Evolutionary conservation across 257 asterid genomes (phyloP).

Genomic region (Linaria vulgaris): DNA sequence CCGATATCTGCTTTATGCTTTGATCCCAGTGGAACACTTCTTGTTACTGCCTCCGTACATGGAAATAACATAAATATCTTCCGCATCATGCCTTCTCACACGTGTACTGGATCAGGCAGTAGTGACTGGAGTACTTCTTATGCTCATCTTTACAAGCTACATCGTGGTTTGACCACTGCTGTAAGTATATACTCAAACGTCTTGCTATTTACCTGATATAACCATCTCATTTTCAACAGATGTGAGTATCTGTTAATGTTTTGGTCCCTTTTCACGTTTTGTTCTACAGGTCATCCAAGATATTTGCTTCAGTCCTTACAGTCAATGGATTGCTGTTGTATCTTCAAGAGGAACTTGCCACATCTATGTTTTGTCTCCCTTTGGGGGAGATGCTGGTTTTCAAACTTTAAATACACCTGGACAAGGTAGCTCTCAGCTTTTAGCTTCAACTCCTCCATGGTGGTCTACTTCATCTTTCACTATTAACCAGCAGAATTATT

Average conservation of each 20-base stretch:
- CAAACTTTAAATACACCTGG: conserved; percentile 21
- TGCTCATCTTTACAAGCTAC: conserved; percentile 43
- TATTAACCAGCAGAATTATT: conserved; percentile 21
- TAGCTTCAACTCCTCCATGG: conserved; percentile 32
- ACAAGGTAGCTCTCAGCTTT: conserved; percentile 16
- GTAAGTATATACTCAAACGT: conserved; percentile 29
- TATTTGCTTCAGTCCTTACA: conserved; percentile 36
- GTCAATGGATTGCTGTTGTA: conserved; percentile 43
- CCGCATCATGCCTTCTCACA: conserved; percentile 52
- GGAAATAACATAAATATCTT: conserved; percentile 65
- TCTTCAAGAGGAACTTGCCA: conserved; percentile 47
- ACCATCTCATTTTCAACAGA: too few species aligned
- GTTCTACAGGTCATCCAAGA: conserved; percentile 40
- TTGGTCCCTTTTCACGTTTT: not conserved
- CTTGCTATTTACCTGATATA: not conserved
- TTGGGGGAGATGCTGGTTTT: conserved; percentile 30
- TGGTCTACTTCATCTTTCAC: conserved; percentile 34
- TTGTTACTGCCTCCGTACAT: conserved; percentile 73
- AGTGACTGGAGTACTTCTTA: conserved; percentile 57
- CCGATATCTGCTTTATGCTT: conserved; percentile 76
- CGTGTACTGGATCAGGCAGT: conserved; percentile 26
- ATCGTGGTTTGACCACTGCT: conserved; percentile 45
- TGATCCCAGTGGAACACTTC: conserved; percentile 72
- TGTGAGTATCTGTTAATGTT: not conserved
- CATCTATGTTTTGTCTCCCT: conserved; percentile 38